phyloP scores from a whole-genome alignment of 2,329 filamentous ascomycete genomes.

The Colletotrichum orbiculare region DNA sequence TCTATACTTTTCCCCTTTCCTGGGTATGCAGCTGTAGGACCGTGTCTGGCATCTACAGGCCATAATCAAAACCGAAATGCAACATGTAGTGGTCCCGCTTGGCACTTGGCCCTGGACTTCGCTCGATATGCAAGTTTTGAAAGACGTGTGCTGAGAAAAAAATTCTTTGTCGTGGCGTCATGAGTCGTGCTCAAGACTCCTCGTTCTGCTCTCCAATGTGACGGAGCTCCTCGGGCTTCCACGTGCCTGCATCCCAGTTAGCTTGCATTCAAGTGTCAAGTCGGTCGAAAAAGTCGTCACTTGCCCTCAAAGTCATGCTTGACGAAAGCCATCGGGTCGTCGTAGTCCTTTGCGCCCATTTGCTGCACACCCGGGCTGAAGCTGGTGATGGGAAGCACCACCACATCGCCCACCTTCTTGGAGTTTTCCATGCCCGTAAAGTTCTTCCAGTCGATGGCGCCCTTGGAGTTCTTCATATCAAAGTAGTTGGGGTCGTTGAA shows the following conservation, averaged over 20 bases:
- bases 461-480: conserved; percentile 76
- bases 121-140: conserved; percentile 30
- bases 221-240: conserved; percentile 79
- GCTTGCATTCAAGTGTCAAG: not conserved
- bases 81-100: not conserved
- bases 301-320: conserved; percentile 96
- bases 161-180: conserved; percentile 13
- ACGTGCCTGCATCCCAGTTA: conserved; percentile 65
- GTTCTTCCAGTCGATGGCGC: conserved; percentile 84
- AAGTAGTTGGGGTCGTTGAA: conserved; percentile 94
- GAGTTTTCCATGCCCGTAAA: conserved; percentile 88
- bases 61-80: conserved; percentile 9
- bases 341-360: conserved; percentile 88
- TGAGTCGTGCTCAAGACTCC: conserved; percentile 30
- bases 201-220: conserved; percentile 68
- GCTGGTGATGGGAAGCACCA: conserved; percentile 94
- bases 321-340: conserved; percentile 97
- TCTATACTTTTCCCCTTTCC: conserved; percentile 28
- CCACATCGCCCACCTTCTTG: conserved; percentile 92
- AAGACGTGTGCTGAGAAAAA: conserved; percentile 20
- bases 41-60: not conserved
- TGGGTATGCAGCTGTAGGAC: conserved; percentile 30
- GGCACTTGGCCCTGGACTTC: conserved; percentile 13
- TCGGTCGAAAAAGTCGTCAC: conserved; percentile 40
- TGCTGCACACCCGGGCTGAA: conserved; percentile 95